Conservation (phyloP, 176 grass and related monocot genomes). For the Calamus simplicifolius region DNA sequence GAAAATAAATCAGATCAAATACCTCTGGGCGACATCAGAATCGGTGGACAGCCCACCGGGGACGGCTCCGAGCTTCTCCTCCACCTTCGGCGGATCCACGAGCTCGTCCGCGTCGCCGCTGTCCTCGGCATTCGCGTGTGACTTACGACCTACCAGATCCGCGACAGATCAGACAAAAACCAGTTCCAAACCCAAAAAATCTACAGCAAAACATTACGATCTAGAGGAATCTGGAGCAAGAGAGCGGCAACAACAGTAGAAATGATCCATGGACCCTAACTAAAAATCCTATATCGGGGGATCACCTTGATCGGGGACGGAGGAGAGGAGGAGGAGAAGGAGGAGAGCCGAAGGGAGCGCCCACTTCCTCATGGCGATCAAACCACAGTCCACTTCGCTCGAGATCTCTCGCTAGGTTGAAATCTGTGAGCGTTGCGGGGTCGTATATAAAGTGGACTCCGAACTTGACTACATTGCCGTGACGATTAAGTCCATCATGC, state of each 20-base stretch:
- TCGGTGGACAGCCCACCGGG: conserved; percentile 85
- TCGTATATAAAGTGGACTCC: background rate
- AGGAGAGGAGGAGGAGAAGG: conserved; percentile 67
- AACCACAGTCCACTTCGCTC: background rate
- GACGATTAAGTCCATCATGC: conserved; percentile 6
- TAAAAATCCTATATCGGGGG: background rate
- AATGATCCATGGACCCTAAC: too few relatives aligned
- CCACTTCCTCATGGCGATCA: conserved; percentile 62
- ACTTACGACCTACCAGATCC: conserved; percentile 56
- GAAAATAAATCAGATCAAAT: background rate
- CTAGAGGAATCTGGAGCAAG: too few relatives aligned
- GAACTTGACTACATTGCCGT: too few relatives aligned
- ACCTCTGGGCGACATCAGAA: conserved; percentile 77
- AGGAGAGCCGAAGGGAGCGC: conserved; percentile 66
- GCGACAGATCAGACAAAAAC: background rate
- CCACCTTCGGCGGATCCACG: conserved; percentile 72
- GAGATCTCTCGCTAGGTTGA: too few relatives aligned
- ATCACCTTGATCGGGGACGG: conserved; percentile 64
- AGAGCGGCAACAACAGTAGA: too few relatives aligned
- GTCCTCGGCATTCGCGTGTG: conserved; percentile 90
- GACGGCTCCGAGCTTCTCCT: conserved; percentile 88
- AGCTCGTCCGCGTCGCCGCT: conserved; percentile 53
- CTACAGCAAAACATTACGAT: background rate
- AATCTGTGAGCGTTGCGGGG: too few relatives aligned
- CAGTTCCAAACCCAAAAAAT: conserved; percentile 8